Conservation (phyloP, 2,329 filamentous ascomycete genomes). For the Akanthomyces muscarius region DNA sequence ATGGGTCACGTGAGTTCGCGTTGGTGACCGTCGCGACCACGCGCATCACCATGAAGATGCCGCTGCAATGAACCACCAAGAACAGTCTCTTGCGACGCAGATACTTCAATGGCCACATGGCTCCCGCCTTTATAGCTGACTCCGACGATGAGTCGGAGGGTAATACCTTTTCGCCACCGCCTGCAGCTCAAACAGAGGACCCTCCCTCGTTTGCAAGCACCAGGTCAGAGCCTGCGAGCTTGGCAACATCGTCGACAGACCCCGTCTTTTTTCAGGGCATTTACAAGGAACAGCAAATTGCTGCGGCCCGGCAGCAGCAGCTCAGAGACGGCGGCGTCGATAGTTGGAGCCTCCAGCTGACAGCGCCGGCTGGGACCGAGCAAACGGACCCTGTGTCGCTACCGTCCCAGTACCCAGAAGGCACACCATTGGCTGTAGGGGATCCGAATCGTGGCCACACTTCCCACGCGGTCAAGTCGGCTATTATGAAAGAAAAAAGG, state of each 20-base stretch:
- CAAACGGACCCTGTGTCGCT: slow-evolving; percentile 12
- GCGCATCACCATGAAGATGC: neutral
- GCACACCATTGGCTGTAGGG: slow-evolving; percentile 12
- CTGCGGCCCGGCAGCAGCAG: slow-evolving; percentile 22
- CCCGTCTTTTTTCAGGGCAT: slow-evolving; percentile 44
- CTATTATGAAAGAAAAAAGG: slow-evolving; percentile 1
- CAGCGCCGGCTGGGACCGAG: slow-evolving; percentile 8
- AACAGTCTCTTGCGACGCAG: neutral
- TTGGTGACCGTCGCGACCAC: neutral
- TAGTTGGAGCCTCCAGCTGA: neutral
- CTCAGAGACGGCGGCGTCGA: neutral
- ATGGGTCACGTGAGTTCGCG: slow-evolving; percentile 2
- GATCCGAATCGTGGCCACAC: neutral
- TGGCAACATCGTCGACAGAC: slow-evolving; percentile 42
- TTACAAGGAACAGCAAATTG: slow-evolving; percentile 46
- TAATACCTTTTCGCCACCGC: slow-evolving; percentile 22
- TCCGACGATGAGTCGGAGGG: slow-evolving; percentile 36
- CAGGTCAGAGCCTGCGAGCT: slow-evolving; percentile 17
- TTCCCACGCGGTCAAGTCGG: neutral
- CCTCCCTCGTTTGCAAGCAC: slow-evolving; percentile 4
- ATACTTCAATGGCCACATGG: slow-evolving; percentile 20
- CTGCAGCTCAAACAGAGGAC: slow-evolving; percentile 10
- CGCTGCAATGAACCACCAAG: neutral
- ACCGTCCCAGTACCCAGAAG: slow-evolving; percentile 18
- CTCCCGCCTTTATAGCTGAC: slow-evolving; percentile 33